Evolutionary conservation across 768 basidiomycete genomes (phyloP).

Genomic region (Phanerodontia chrysosporium): DNA sequence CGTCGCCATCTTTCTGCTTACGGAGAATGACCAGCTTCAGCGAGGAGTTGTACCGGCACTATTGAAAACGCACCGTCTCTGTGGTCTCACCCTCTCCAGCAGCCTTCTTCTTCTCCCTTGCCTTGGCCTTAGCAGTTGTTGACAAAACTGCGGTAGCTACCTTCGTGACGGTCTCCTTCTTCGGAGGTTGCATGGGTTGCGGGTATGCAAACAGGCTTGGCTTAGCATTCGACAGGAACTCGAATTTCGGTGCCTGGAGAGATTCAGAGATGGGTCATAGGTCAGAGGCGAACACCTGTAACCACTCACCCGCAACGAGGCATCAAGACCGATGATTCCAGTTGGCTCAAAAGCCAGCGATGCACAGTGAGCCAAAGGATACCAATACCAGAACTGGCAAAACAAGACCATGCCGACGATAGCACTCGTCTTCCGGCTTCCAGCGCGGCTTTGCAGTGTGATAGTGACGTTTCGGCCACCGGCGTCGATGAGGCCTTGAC

Average conservation of each 20-base stretch:
- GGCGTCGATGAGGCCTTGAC: conserved; percentile 96
- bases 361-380: conserved; percentile 91
- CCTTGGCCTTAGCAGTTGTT: conserved; percentile 96
- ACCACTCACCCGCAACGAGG: conserved; percentile 67
- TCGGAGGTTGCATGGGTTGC: conserved; percentile 76
- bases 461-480: conserved; percentile 96
- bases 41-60: conserved; percentile 11
- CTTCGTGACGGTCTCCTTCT: conserved; percentile 89
- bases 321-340: conserved; percentile 88
- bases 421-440: conserved; percentile 87
- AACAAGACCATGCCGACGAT: conserved; percentile 98
- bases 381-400: conserved; percentile 99
- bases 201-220: conserved; percentile 95
- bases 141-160: conserved; percentile 93
- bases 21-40: conserved; percentile 31
- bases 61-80: conserved; percentile 60
- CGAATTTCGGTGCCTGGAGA: conserved; percentile 85
- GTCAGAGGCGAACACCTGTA: not conserved
- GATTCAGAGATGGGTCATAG: not conserved
- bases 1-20: conserved; percentile 56
- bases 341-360: conserved; percentile 94
- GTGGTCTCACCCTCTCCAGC: conserved; percentile 74
- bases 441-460: conserved; percentile 87
- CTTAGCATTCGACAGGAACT: conserved; percentile 84
- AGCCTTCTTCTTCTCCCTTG: conserved; percentile 89